Percentiles rank a stretch among this genome's conserved stretches.
Evolutionary conservation across 495 filamentous ascomycete genomes (phyloP).

Genomic region (Penicillium egyptiacum): DNA sequence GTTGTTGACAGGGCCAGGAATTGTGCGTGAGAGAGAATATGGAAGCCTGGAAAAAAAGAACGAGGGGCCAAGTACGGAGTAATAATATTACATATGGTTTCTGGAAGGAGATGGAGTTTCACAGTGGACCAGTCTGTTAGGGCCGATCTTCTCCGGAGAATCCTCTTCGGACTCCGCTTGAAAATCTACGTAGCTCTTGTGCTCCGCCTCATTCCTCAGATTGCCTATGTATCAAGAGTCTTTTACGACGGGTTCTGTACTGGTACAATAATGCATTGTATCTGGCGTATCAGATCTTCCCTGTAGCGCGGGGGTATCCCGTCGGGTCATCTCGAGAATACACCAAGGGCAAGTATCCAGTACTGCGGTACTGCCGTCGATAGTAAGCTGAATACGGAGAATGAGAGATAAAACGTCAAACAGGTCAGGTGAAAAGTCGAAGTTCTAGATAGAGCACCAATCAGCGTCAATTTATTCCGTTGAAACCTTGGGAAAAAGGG

Average conservation of each 20-base stretch:
- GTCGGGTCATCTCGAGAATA: not conserved
- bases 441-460: slow-evolving; percentile 13
- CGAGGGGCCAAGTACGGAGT: not conserved
- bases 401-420: not conserved
- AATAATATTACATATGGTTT: slow-evolving; percentile 18
- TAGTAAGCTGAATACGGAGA: not conserved
- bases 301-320: not conserved
- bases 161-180: slow-evolving; percentile 10
- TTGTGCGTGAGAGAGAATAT: not conserved
- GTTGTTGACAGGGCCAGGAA: slow-evolving; percentile 5
- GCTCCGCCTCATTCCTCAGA: not conserved
- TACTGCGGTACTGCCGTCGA: not conserved
- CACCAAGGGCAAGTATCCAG: slow-evolving; percentile 3
- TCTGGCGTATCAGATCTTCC: not conserved
- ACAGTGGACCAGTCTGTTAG: slow-evolving; percentile 22
- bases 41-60: slow-evolving; percentile 14
- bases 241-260: not conserved
- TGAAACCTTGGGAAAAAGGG: slow-evolving; percentile 1
- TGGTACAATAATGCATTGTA: not conserved
- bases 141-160: slow-evolving; percentile 37
- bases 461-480: not conserved
- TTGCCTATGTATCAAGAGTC: slow-evolving; percentile 1
- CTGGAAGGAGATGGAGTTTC: slow-evolving; percentile 35
- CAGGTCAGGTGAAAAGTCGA: slow-evolving; percentile 18
- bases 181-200: not conserved